Evolutionary conservation across 768 basidiomycete species (phyloP).

Genomic region (Agrocybe chaxingu): DNA sequence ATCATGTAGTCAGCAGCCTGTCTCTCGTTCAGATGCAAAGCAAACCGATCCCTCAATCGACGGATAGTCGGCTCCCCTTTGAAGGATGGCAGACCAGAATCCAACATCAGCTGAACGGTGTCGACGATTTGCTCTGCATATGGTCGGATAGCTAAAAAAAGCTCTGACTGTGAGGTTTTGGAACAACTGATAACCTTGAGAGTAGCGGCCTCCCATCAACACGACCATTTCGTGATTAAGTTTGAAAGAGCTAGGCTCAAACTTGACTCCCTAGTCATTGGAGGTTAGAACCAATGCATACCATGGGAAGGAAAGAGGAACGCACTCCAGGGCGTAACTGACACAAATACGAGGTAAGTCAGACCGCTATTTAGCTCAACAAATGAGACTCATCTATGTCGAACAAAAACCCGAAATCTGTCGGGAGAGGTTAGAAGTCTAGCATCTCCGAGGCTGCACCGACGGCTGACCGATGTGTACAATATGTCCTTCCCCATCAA

Average conservation of each 20-base stretch:
- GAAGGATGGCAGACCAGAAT: constrained; percentile 92
- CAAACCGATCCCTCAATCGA: constrained; percentile 84
- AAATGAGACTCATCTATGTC: constrained; percentile 87
- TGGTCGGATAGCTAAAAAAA: constrained; percentile 93
- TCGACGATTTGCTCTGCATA: constrained; percentile 88
- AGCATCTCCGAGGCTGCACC: neutral
- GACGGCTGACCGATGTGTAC: constrained; percentile 79
- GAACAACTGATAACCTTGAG: constrained; percentile 93
- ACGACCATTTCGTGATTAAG: constrained; percentile 98
- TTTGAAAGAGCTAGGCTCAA: constrained; percentile 98
- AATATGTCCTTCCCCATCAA: constrained; percentile 96
- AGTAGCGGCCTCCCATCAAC: constrained; percentile 93
- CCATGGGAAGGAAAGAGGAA: constrained; percentile 6
- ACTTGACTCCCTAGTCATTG: constrained; percentile 83
- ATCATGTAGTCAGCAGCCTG: constrained; percentile 96
- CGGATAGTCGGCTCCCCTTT: constrained; percentile 93
- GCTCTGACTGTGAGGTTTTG: constrained; percentile 93
- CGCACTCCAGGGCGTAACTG: constrained; percentile 68
- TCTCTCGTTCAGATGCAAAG: constrained; percentile 74
- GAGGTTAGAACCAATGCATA: constrained; percentile 1
- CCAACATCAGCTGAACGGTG: constrained; percentile 91
- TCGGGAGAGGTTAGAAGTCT: constrained; percentile 1
- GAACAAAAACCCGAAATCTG: constrained; percentile 94
- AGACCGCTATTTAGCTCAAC: constrained; percentile 12
- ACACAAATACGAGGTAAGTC: constrained; percentile 21